Evolutionary conservation across 2,329 filamentous ascomycete species (phyloP), one percentile per base, ranked within the genome.

Genomic region (Trichophyton rubrum): DNA sequence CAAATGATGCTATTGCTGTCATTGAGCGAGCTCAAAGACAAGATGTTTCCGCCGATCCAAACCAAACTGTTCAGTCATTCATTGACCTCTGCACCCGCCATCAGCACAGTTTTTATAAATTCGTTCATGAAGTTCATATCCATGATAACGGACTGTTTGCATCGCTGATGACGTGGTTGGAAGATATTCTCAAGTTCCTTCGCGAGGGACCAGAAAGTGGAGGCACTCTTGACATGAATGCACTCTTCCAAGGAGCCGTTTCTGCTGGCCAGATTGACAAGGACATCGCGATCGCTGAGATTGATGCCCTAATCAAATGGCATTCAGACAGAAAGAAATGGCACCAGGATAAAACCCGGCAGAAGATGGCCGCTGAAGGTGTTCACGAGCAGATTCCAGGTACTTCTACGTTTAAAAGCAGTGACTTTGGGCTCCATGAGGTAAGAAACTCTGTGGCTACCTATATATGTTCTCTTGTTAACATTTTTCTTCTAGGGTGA

Each of bases 61-160:
- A 99, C 72, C 91, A 96, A 77, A 99, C 93, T 0, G 93, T 99
- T 1, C 93, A 99, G 72, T 87, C 90, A 15, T 99, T 99, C 70
- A 99, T 99, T 69, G 93, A 99, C 70, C 82, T 99, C 22, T 99
- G 93, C 73, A 87, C 89, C 66, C 85, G 93, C 49, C 93, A 99
- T 72, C 90, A 99, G 74, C 85, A 95, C 71, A 95, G 95, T 75
- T 92, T 99, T 71, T 99, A 97, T 81, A 97, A 96, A 73, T 99
- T 99, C 72, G 88, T 99, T 2, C 93, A 99, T 72, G 93, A 99
- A 75, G 92, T 99, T 0, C 93, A 99, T 70, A 85, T 89, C 5
- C 92, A 99, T 68, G 93, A 99, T 72, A 95, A 99, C 64, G 93
- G 93, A 0, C 82, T 99, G 1, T 99, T 99, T 68, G 91, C 90